These are phyloP conservation scores for Simmondsia chinensis DNA, from an alignment of 148 eudicot species.

Conservation along the genomic window DNA sequence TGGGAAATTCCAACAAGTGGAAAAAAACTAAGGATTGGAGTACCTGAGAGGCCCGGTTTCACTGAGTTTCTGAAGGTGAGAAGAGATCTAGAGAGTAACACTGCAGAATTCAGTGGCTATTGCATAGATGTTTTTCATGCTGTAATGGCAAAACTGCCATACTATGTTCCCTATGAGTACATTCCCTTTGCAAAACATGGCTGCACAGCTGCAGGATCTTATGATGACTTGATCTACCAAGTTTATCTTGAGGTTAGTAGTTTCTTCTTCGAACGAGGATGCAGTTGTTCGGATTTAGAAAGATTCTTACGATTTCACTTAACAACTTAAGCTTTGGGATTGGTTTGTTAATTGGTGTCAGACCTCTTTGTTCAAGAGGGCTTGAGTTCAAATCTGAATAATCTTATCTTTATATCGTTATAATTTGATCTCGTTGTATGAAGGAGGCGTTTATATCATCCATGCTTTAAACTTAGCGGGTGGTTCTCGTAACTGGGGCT, in stretches of 20 bases:
- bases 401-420: too few species aligned
- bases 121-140: conserved; percentile 36
- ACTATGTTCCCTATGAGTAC: conserved; percentile 28
- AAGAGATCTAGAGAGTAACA: conserved; percentile 7
- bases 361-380: too few species aligned
- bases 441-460: too few species aligned
- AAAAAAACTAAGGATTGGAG: conserved; percentile 29
- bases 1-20: conserved; percentile 23
- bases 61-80: conserved; percentile 24
- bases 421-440: too few species aligned
- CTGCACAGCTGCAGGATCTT: conserved; percentile 13
- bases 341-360: too few species aligned
- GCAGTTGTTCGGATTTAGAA: background rate
- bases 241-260: conserved; percentile 30
- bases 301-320: too few species aligned
- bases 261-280: too few species aligned
- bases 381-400: too few species aligned
- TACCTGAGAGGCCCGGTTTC: conserved; percentile 26
- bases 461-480: too few species aligned
- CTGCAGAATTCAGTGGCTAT: conserved; percentile 20
- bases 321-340: too few species aligned
- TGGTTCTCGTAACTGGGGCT: too few species aligned
- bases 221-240: conserved; percentile 28
- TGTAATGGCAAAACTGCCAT: conserved; percentile 26
- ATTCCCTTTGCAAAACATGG: conserved; percentile 19